Conservation (phyloP, 179 eudicot genomes). For the Actinidia arguta region DNA sequence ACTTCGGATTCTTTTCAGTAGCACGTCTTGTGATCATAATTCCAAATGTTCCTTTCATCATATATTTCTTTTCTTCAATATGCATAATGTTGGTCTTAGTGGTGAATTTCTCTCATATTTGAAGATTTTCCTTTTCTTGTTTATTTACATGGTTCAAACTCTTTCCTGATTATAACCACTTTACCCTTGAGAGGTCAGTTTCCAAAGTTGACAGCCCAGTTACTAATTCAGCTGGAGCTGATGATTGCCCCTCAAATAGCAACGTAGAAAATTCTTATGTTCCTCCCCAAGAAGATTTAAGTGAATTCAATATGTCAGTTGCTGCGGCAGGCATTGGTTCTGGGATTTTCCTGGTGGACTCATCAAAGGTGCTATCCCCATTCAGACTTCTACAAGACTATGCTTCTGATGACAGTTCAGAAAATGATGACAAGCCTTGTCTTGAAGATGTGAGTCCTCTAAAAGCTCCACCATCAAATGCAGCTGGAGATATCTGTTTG, state of each 20-base stretch:
- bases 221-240: constrained; percentile 11
- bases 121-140: background rate
- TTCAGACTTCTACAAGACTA: constrained; percentile 72
- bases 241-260: constrained; percentile 6
- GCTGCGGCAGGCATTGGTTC: constrained; percentile 33
- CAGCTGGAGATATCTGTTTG: constrained; percentile 26
- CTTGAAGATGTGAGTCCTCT: constrained; percentile 39
- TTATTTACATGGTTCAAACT: background rate
- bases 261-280: background rate
- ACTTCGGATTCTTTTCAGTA: background rate
- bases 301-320: constrained; percentile 21
- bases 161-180: constrained; percentile 11
- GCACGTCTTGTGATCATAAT: background rate
- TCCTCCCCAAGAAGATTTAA: constrained; percentile 6
- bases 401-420: constrained; percentile 71
- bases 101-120: background rate
- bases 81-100: background rate
- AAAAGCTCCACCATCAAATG: constrained; percentile 32
- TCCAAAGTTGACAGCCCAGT: constrained; percentile 21
- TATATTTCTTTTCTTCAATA: background rate
- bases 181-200: constrained; percentile 15
- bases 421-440: constrained; percentile 44
- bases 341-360: constrained; percentile 36
- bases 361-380: constrained; percentile 46
- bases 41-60: background rate